Evolutionary conservation across 2,329 filamentous ascomycete species (phyloP).

Genomic region (Fusarium sp.): DNA sequence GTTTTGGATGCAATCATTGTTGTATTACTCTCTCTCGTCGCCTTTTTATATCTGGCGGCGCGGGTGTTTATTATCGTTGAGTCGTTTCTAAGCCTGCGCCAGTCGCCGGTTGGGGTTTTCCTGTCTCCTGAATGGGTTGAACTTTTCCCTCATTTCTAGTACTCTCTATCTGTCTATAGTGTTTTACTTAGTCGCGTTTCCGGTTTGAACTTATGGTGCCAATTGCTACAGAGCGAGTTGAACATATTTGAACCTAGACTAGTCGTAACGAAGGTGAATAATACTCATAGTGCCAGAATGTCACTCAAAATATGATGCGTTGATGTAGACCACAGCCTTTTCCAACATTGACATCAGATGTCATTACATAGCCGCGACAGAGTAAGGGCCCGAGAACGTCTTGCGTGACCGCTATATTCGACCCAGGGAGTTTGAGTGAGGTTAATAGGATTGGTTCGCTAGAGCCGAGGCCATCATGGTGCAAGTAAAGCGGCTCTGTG

Average conservation of each 20-base stretch:
- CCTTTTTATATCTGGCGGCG: rapidly evolving
- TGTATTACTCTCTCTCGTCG: too few relatives aligned
- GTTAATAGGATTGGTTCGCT: rapidly evolving
- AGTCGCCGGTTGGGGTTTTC: background rate
- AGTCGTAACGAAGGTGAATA: rapidly evolving
- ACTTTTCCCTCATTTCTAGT: slow-evolving; percentile 1
- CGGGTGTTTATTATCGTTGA: background rate
- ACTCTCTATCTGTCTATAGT: background rate
- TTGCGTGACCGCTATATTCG: rapidly evolving
- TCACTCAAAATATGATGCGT: rapidly evolving
- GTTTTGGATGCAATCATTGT: too few relatives aligned
- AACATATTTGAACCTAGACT: background rate
- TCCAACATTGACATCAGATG: background rate
- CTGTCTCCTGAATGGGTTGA: background rate
- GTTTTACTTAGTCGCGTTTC: background rate
- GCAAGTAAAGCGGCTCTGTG: rapidly evolving
- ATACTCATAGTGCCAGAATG: background rate
- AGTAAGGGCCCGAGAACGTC: rapidly evolving
- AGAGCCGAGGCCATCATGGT: rapidly evolving
- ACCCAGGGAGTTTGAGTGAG: background rate
- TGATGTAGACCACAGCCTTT: rapidly evolving
- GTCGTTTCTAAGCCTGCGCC: background rate
- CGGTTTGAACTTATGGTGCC: background rate
- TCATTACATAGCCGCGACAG: background rate
- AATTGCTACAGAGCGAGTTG: background rate